phyloP scores from a whole-genome alignment of 768 basidiomycete species.

The Tulasnella sp. region DNA sequence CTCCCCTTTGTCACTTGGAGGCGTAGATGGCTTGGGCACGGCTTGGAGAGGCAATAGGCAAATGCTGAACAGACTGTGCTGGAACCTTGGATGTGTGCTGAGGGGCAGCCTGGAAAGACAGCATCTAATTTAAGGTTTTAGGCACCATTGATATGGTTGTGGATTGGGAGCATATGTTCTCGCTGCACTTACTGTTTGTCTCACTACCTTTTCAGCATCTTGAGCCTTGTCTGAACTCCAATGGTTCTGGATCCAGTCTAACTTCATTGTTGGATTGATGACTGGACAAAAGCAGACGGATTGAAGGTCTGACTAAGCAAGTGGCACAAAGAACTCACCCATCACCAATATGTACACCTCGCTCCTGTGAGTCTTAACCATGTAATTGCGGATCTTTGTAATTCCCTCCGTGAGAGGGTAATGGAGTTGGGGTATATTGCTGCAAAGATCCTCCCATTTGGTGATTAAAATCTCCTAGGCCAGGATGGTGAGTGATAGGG shows the following conservation, averaged over 20 bases:
- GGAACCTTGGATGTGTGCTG: not conserved
- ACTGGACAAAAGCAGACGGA: not conserved
- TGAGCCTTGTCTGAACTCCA: not conserved
- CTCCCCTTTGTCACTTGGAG: not conserved
- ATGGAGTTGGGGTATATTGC: not conserved
- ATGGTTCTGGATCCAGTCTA: not conserved
- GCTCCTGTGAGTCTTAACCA: not conserved
- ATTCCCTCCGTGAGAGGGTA: not conserved
- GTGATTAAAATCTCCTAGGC: not conserved
- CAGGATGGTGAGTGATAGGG: not conserved
- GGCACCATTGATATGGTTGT: not conserved
- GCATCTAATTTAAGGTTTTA: not conserved
- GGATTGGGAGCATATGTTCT: not conserved
- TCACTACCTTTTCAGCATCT: not conserved
- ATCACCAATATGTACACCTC: not conserved
- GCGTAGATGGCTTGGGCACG: not conserved
- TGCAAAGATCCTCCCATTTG: not conserved
- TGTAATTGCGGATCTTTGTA: not conserved
- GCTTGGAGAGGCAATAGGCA: not conserved
- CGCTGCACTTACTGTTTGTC: not conserved
- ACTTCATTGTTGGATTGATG: not conserved
- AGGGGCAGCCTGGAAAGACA: not conserved
- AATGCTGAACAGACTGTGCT: not conserved
- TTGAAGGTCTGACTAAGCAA: not conserved
- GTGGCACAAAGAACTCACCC: not conserved